Evolutionary conservation across 192 early-diverging fungal genomes (phyloP), one percentile per base, ranked within the genome.

Genomic region (Podila epigama): DNA sequence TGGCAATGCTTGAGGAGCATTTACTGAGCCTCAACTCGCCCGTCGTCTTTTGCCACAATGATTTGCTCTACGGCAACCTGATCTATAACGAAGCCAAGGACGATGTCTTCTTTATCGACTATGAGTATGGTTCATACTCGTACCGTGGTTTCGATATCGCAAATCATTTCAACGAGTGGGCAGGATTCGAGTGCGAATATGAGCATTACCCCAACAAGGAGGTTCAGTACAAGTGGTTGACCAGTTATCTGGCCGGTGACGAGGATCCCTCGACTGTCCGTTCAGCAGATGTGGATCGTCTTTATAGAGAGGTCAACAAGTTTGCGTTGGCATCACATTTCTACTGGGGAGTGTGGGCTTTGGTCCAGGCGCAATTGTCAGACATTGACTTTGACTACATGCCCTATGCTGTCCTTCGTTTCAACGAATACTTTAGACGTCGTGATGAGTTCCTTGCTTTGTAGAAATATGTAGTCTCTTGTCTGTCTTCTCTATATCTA

Each of bases 331-430:
- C 94, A 2, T 94, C 96, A 12, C 97, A 98, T 79, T 90, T 92
- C 63, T 98, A 94, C 78, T 98, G 97, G 97, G 92, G 88, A 27
- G 64, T 91, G 28, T 92, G 91, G 91, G 92, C 83, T 2, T 68
- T 94, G 65, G 61, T 81, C 25, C 96, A 98, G 80, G 94, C 94
- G 3, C 86, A 88, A 28, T 80, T 95, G 22, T 96, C 94, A 10
- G 94, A 97, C 70, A 90, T 98, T 31, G 95, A 97, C 75, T 98
- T 98, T 89, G 93, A 96, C 69, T 98, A 98, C 70, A 89, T 92
- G 83, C 89, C 86, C 40, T 98, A 97, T 83, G 93, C 95, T 16
- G 80, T 88, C 15, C 73, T 92, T 72, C 82, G 95, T 25, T 92
- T 97, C 63, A 71, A 85, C 13, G 89, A 98, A 71, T 97, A 96